phyloP scores from a whole-genome alignment of 768 basidiomycete genomes.

The Chalciporus pseudorubinellus region DNA sequence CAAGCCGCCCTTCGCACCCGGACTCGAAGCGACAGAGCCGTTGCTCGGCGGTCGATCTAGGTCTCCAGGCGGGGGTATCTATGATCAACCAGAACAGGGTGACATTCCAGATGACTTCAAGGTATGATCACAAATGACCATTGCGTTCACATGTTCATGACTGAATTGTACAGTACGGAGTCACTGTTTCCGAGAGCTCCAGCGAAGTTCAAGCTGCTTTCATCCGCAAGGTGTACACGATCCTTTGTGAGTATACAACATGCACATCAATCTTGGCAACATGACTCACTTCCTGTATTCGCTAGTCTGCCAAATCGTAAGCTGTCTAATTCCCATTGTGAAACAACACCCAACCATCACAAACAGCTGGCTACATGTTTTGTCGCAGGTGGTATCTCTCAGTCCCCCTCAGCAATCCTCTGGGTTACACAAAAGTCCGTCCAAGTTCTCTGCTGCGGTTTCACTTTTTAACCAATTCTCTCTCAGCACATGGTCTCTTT shows the following conservation, averaged over 20 bases:
- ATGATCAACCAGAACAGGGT: conserved; percentile 68
- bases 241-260: conserved; percentile 69
- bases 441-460: background rate
- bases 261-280: background rate
- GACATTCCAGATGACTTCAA: conserved; percentile 95
- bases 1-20: conserved; percentile 32
- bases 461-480: conserved; percentile 2
- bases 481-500: conserved; percentile 73
- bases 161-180: conserved; percentile 59
- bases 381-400: conserved; percentile 70
- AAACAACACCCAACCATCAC: conserved; percentile 1
- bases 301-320: conserved; percentile 71
- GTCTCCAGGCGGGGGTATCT: conserved; percentile 50
- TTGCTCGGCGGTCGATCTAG: conserved; percentile 52
- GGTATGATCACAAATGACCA: conserved; percentile 39
- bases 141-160: conserved; percentile 5
- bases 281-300: conserved; percentile 3
- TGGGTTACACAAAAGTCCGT: conserved; percentile 76
- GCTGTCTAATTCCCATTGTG: conserved; percentile 10
- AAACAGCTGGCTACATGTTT: conserved; percentile 68
- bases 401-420: conserved; percentile 52
- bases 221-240: conserved; percentile 87
- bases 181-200: conserved; percentile 74
- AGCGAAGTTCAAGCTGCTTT: conserved; percentile 81
- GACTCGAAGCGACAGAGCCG: conserved; percentile 49